Conservation (phyloP, 1,284 basidiomycete species). For the Phlebopus sp. region DNA sequence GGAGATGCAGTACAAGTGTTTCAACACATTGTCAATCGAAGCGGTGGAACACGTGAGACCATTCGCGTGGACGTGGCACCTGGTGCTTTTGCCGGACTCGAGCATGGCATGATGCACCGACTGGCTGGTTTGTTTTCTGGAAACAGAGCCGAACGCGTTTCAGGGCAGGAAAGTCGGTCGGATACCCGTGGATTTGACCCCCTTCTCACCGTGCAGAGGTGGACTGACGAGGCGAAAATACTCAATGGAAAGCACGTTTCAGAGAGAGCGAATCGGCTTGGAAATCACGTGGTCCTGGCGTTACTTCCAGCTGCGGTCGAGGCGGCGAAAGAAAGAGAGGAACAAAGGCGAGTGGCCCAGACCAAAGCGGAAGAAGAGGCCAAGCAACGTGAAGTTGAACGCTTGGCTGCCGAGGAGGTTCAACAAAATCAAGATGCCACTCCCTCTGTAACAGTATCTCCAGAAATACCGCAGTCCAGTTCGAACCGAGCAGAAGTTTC, state of each 20-base stretch:
- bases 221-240: conserved; percentile 87
- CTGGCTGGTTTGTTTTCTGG: conserved; percentile 49
- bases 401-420: conserved; percentile 23
- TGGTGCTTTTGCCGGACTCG: conserved; percentile 55
- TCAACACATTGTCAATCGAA: conserved; percentile 71
- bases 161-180: conserved; percentile 45
- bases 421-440: conserved; percentile 21
- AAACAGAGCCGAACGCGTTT: conserved; percentile 57
- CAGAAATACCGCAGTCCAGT: conserved; percentile 8
- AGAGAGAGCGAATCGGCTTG: conserved; percentile 66
- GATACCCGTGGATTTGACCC: conserved; percentile 70
- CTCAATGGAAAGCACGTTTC: conserved; percentile 72
- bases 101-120: conserved; percentile 49
- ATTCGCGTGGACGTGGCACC: conserved; percentile 72
- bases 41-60: conserved; percentile 55
- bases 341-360: conserved; percentile 45
- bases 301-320: conserved; percentile 82
- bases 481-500: conserved; percentile 14
- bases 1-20: conserved; percentile 81
- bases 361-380: conserved; percentile 38
- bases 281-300: conserved; percentile 72
- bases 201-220: conserved; percentile 81
- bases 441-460: conserved; percentile 5
- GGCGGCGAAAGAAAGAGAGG: conserved; percentile 54
- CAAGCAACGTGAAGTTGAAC: conserved; percentile 32